phyloP scores from a whole-genome alignment of 2,329 filamentous ascomycete genomes.

The Fusarium sp. region DNA sequence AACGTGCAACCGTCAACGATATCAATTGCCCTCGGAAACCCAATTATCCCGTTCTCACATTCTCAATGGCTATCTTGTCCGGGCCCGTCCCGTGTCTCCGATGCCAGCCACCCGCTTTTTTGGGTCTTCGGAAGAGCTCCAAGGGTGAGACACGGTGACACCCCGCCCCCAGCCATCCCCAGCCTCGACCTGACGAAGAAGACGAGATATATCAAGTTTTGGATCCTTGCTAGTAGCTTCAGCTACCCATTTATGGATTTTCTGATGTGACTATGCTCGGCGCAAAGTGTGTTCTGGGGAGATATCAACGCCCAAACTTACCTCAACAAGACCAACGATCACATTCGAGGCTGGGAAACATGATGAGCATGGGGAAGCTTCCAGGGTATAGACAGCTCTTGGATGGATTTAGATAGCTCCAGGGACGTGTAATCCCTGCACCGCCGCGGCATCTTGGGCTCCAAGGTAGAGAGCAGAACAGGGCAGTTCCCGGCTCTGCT shows the following conservation, averaged over 20 bases:
- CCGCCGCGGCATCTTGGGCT: conserved; percentile 13
- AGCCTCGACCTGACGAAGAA: conserved; percentile 32
- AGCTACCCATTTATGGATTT: conserved; percentile 12
- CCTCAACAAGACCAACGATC: background rate
- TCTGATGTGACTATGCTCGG: conserved; percentile 23
- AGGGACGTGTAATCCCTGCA: conserved; percentile 26
- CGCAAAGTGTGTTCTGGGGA: conserved; percentile 17
- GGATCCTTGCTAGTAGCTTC: conserved; percentile 29
- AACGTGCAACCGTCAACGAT: background rate
- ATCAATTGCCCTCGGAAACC: background rate
- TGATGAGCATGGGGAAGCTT: conserved; percentile 13
- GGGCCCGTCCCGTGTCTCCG: conserved; percentile 32
- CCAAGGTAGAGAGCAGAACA: conserved; percentile 6
- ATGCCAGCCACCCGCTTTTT: conserved; percentile 39
- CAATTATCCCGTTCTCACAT: conserved; percentile 23
- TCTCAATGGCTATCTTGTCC: conserved; percentile 12
- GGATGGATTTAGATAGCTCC: conserved; percentile 20
- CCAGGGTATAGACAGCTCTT: conserved; percentile 18
- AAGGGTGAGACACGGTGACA: conserved; percentile 23
- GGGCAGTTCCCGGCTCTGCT: conserved; percentile 17
- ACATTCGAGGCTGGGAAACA: conserved; percentile 30
- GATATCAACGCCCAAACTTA: conserved; percentile 14
- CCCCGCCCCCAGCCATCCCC: conserved; percentile 40
- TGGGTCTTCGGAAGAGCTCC: conserved; percentile 19
- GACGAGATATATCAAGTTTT: conserved; percentile 29